Percentiles rank a stretch among this genome's conserved stretches.
Conservation (phyloP, 2,329 filamentous ascomycete genomes). For the Zymoseptoria tritici region DNA sequence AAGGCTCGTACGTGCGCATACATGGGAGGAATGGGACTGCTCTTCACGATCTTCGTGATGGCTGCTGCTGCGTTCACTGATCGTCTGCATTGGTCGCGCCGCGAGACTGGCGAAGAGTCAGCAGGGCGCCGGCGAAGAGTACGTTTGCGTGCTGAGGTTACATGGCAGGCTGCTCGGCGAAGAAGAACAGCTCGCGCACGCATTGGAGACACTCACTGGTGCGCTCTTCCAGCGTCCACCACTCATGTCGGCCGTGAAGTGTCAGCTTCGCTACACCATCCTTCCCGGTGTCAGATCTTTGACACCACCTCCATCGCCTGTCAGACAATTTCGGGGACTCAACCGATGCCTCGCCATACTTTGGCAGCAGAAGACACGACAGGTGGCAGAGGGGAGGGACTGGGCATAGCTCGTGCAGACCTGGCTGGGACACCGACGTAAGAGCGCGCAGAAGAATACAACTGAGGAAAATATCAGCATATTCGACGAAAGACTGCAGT, state of each 20-base stretch:
- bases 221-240: constrained; percentile 95
- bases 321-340: not conserved
- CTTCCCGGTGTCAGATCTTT: not conserved
- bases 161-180: constrained; percentile 93
- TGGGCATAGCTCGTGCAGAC: too few relatives aligned
- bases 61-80: constrained; percentile 44
- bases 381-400: too few relatives aligned
- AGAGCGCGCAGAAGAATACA: constrained; percentile 20
- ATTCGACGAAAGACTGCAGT: constrained; percentile 35
- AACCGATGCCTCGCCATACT: not conserved
- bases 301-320: not conserved
- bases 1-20: constrained; percentile 17
- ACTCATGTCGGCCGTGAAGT: constrained; percentile 96
- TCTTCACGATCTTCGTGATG: constrained; percentile 22
- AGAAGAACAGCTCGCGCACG: constrained; percentile 84
- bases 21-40: constrained; percentile 17
- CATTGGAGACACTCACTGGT: constrained; percentile 90
- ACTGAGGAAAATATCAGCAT: constrained; percentile 21
- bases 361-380: not conserved
- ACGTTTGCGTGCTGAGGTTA: constrained; percentile 88
- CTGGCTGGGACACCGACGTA: constrained; percentile 14
- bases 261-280: constrained; percentile 62
- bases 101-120: constrained; percentile 98
- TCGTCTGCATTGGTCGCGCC: constrained; percentile 93
- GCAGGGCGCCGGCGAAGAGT: constrained; percentile 98